Evolutionary conservation across 2,329 filamentous ascomycete genomes (phyloP).

Genomic region (Aureobasidium sp.): DNA sequence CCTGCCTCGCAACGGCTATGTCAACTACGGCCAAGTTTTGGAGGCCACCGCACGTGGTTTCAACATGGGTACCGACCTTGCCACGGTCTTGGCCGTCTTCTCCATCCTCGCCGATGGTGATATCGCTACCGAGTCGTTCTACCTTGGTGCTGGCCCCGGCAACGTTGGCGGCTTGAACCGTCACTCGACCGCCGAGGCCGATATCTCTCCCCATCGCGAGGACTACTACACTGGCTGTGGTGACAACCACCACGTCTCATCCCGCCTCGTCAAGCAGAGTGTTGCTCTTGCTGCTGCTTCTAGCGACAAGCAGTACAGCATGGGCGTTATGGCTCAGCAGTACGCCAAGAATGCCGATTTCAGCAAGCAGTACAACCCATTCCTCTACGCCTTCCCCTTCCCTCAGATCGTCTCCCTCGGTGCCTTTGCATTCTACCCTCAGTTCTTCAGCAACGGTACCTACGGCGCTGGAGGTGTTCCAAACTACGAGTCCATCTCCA

Average conservation of each 20-base stretch:
- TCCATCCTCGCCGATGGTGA: constrained; percentile 26
- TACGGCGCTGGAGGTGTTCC: constrained; percentile 31
- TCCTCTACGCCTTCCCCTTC: constrained; percentile 30
- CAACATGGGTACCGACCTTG: constrained; percentile 35
- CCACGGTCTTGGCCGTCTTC: constrained; percentile 31
- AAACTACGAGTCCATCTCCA: constrained; percentile 28
- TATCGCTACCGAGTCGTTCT: constrained; percentile 23
- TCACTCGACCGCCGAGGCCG: constrained; percentile 26
- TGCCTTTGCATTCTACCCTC: constrained; percentile 27
- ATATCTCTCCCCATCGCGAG: constrained; percentile 27
- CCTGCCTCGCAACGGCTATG: constrained; percentile 34
- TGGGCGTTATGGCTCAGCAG: constrained; percentile 25
- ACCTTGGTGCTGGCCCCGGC: constrained; percentile 23
- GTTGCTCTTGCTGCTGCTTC: constrained; percentile 20
- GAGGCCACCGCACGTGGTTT: constrained; percentile 29
- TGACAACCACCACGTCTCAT: constrained; percentile 29
- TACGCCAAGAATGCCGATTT: constrained; percentile 19
- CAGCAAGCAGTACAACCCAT: constrained; percentile 25
- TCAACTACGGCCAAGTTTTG: constrained; percentile 30
- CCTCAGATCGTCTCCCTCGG: constrained; percentile 26
- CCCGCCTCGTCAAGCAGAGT: constrained; percentile 27
- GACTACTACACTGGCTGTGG: constrained; percentile 32
- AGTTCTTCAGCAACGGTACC: constrained; percentile 32
- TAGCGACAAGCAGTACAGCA: constrained; percentile 23
- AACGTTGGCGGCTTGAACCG: constrained; percentile 25